These are phyloP conservation scores for Melaleuca alternifolia DNA, from an alignment of 345 rosid species.

Conservation along the genomic window DNA sequence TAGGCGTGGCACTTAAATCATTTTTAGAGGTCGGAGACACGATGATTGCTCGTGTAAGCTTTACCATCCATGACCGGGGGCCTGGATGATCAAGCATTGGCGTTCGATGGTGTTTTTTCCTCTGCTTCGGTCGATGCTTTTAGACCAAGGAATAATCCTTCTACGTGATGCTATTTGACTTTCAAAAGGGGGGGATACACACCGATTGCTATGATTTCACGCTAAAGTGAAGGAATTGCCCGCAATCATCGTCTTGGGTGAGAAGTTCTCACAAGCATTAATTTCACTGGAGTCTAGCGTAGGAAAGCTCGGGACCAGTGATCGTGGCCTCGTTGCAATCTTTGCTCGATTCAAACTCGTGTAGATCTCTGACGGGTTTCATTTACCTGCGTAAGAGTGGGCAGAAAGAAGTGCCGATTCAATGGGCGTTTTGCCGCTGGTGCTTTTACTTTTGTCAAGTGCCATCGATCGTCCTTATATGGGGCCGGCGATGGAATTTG, in stretches of 20 bases:
- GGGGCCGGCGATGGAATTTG: too few relatives aligned
- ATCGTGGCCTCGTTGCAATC: neutral
- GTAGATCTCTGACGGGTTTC: rapidly evolving
- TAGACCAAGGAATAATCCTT: neutral
- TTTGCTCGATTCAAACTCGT: neutral
- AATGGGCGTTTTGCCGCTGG: too few relatives aligned
- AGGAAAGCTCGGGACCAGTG: neutral
- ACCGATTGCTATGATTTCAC: neutral
- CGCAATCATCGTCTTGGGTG: neutral
- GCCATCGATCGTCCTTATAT: too few relatives aligned
- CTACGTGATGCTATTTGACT: neutral
- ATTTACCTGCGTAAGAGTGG: neutral
- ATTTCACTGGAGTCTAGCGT: neutral
- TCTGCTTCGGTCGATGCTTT: neutral
- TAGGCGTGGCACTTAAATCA: neutral
- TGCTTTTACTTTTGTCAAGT: too few relatives aligned
- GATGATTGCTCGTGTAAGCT: neutral
- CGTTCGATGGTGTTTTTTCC: neutral
- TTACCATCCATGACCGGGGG: neutral
- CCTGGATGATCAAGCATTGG: neutral
- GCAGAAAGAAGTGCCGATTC: neutral
- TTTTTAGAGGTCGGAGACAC: neutral
- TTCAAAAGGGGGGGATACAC: neutral
- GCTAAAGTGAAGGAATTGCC: neutral
- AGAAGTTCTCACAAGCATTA: neutral